phyloP scores from a whole-genome alignment of 2,329 filamentous ascomycete species.

The Aspergillus tubingensis region DNA sequence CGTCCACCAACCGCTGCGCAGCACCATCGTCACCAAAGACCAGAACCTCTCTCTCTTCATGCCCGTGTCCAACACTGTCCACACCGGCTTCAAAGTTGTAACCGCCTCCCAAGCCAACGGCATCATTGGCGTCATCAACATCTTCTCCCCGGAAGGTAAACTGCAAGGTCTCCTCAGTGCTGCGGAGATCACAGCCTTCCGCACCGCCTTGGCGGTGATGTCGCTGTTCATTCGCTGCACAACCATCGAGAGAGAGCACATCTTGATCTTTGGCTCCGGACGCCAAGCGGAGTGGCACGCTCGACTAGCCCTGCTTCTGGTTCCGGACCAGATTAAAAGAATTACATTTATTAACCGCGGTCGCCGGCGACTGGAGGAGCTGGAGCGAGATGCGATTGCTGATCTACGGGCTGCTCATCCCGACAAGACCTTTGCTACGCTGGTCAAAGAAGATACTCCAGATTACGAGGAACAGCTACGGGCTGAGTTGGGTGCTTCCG shows the following conservation, averaged over 20 bases:
- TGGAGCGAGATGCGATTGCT: conserved; percentile 31
- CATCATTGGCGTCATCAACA: conserved; percentile 68
- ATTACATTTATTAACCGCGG: conserved; percentile 77
- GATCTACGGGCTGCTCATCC: conserved; percentile 43
- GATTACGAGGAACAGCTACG: conserved; percentile 39
- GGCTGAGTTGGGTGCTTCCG: conserved; percentile 34
- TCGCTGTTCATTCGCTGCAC: conserved; percentile 59
- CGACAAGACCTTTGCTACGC: conserved; percentile 30
- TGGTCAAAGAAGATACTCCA: conserved; percentile 65
- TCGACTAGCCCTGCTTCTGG: conserved; percentile 52
- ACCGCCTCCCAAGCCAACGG: conserved; percentile 49
- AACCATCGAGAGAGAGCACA: conserved; percentile 29
- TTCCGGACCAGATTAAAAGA: conserved; percentile 51
- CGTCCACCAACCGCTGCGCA: conserved; percentile 49
- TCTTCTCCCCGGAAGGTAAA: conserved; percentile 64
- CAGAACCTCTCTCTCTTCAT: conserved; percentile 68
- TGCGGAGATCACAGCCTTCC: conserved; percentile 74
- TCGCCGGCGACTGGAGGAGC: conserved; percentile 59
- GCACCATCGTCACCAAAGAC: conserved; percentile 41
- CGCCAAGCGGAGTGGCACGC: conserved; percentile 55
- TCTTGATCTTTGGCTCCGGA: conserved; percentile 53
- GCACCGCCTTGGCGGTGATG: conserved; percentile 72
- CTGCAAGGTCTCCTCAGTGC: conserved; percentile 72
- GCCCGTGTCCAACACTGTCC: conserved; percentile 65
- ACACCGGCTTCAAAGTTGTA: conserved; percentile 72